Base-by-base conservation (phyloP, 352 stramenopile species). In the Phytophthora sp. region DNA sequence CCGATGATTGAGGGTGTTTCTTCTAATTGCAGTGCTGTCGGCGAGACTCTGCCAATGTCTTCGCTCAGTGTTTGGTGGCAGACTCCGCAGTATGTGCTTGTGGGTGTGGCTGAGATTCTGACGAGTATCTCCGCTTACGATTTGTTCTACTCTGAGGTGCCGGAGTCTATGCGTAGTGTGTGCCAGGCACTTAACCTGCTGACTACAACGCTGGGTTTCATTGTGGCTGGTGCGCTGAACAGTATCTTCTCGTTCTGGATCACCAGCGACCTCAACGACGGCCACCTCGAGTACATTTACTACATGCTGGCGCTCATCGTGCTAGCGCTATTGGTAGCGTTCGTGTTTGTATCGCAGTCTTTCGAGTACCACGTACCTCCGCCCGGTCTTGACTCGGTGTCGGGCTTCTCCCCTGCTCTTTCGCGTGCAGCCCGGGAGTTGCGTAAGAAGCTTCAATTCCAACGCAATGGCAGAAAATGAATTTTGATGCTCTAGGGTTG, bases 141-240 rank as follows among this genome's bases (percentile, higher is more conserved):
- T 62, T 65, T 98, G n/a, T 98, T 97, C 64, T 97, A 97, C 67
- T 94, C 88, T 15, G 89, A 98, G 66, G 91, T 96, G 4, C 92
- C 92, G 9, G 81, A 90, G 68, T 91, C 81, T 23, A 97, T 97
- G 91, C 83, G 91, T 42, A 96, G 90, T 53, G 88, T 97, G 5
- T 95, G 88, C 52, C 89, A 97, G 43, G 88, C 91, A 9, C 78
- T 97, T 8, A 97, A 97, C 56, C 42, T 98, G 37, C 69, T 97
- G 17, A 97, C 90, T 1, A 97, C 87, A 1, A 96, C 92, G 42
- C 76, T 98, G 20, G 91, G 91, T 3, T 95, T 85, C 57, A 93
- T 97, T 43, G 84, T 95, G 17, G 77, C 81, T 1, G 87, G 84
- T 1, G 86, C 79, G 2, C 64, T 95, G 41, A 95, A 95, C 74